A percentile compares a stretch with the other conserved stretches of the same genome.
These are phyloP conservation scores for Hibiscus mutabilis DNA, from an alignment of 345 rosid genomes.

Conservation along the genomic window DNA sequence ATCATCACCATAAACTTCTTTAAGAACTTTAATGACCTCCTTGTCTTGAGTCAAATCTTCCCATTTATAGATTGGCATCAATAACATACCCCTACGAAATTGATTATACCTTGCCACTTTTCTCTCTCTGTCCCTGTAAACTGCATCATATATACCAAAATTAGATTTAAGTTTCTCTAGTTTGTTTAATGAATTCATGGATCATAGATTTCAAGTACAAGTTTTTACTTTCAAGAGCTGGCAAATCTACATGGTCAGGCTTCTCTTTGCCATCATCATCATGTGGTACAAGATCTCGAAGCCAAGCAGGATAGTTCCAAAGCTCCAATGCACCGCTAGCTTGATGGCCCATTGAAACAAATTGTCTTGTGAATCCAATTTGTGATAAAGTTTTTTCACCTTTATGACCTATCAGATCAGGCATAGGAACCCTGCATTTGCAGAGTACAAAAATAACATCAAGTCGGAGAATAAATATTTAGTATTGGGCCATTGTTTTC, in stretches of 20 bases:
- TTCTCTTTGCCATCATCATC: conserved; percentile 38
- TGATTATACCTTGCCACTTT: conserved; percentile 48
- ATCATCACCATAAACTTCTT: too few species aligned
- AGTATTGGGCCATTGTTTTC: neutral
- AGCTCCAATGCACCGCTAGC: conserved; percentile 49
- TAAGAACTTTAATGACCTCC: too few species aligned
- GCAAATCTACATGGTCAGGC: conserved; percentile 39
- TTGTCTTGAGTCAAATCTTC: too few species aligned
- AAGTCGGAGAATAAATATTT: neutral
- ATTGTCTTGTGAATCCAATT: conserved; percentile 35
- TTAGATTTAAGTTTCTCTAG: neutral
- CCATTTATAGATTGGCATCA: conserved; percentile 11
- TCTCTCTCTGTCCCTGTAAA: conserved; percentile 62
- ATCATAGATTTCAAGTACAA: neutral
- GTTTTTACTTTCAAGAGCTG: conserved; percentile 44
- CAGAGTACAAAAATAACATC: neutral
- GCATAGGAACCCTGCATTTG: conserved; percentile 27
- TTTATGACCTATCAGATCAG: conserved; percentile 26
- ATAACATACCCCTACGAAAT: conserved; percentile 33
- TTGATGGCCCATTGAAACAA: conserved; percentile 72
- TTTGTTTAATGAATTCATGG: neutral
- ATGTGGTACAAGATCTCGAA: conserved; percentile 34
- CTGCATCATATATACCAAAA: conserved; percentile 9
- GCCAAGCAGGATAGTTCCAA: conserved; percentile 54
- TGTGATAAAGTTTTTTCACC: conserved; percentile 33